Evolutionary conservation across 345 rosid genomes (phyloP).

Genomic region (Raphanus raphanistrum): DNA sequence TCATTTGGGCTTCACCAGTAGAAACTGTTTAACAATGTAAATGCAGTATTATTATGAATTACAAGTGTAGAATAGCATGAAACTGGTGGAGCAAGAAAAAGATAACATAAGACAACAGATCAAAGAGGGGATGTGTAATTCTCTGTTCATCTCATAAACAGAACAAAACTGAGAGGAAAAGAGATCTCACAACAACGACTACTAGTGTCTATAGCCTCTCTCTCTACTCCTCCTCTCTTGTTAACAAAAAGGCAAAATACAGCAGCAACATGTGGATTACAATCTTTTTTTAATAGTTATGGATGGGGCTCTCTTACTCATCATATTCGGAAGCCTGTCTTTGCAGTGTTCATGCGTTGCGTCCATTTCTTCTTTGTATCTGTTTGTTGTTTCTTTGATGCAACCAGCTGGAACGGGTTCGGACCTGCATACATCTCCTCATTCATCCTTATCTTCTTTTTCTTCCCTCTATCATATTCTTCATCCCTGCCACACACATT

Average conservation of each 20-base stretch:
- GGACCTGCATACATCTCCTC: conserved; percentile 53
- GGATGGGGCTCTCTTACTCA: conserved; percentile 4
- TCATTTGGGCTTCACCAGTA: not conserved
- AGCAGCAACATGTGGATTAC: conserved; percentile 20
- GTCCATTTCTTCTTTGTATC: conserved; percentile 35
- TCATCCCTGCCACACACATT: conserved; percentile 63
- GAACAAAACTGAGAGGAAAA: conserved; percentile 31
- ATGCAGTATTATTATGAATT: not conserved
- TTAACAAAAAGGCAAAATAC: conserved; percentile 31
- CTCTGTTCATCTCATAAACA: conserved; percentile 12
- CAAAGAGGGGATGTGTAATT: not conserved
- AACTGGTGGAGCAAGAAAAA: not conserved
- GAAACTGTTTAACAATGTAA: not conserved
- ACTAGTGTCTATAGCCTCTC: not conserved
- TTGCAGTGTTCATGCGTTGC: conserved; percentile 22
- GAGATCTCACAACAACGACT: not conserved
- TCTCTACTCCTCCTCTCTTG: conserved; percentile 24
- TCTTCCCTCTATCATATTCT: conserved; percentile 91
- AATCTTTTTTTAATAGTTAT: not conserved
- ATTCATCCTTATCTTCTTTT: conserved; percentile 63
- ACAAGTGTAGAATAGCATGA: not conserved
- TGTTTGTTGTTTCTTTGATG: conserved; percentile 44
- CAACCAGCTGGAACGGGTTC: conserved; percentile 78
- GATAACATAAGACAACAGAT: not conserved
- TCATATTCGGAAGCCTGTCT: conserved; percentile 38